phyloP scores from a whole-genome alignment of 192 early-diverging fungal species.

The Diversispora epigaea region DNA sequence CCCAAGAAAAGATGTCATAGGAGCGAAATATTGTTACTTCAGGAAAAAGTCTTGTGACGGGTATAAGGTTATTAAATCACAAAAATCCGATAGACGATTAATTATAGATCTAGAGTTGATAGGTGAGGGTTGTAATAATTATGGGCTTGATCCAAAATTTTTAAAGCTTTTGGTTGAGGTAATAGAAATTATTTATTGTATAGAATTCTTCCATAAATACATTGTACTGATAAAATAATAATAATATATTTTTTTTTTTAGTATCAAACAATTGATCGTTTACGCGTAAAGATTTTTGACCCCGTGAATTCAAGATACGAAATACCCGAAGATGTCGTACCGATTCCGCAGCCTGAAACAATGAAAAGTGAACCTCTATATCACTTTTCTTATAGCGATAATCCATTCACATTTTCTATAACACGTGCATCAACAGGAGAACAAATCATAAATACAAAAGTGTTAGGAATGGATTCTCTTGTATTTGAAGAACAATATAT shows the following conservation, averaged over 20 bases:
- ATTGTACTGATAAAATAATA: too few relatives aligned
- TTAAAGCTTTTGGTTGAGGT: constrained; percentile 3
- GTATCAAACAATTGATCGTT: background rate
- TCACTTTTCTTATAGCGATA: constrained; percentile 23
- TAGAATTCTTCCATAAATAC: too few relatives aligned
- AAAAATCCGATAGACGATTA: background rate
- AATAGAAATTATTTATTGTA: background rate
- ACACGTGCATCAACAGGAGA: constrained; percentile 39
- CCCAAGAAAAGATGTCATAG: background rate
- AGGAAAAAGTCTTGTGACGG: background rate
- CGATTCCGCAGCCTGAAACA: background rate
- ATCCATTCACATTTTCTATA: constrained; percentile 48
- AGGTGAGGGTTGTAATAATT: background rate
- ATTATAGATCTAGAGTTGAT: background rate
- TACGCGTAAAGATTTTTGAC: constrained; percentile 18
- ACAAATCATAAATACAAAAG: constrained; percentile 45
- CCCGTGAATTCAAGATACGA: background rate
- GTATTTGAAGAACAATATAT: constrained; percentile 70
- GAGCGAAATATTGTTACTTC: background rate
- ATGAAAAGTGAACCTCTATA: background rate
- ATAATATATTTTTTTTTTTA: background rate
- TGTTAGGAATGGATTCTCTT: constrained; percentile 27
- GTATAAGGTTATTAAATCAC: background rate
- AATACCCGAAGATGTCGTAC: constrained; percentile 12
- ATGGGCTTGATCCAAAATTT: background rate